Evolutionary conservation across 1,139 yeast genomes (phyloP), one percentile per base, ranked within the genome.

Genomic region (Wickerhamomyces sp.): DNA sequence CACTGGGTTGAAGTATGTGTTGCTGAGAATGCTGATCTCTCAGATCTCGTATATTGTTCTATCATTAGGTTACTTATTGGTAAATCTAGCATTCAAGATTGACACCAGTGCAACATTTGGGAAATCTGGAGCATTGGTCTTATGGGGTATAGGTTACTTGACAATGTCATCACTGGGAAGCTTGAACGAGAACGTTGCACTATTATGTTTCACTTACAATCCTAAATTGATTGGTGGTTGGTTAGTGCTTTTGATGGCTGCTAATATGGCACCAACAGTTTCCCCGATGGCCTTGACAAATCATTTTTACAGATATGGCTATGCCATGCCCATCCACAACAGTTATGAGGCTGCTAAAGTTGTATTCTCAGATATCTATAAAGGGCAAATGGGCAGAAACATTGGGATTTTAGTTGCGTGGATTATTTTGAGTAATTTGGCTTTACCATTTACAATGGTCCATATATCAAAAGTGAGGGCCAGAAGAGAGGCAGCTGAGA

Each of bases 271-370:
- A 0, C 77, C 84, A 5, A 74, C 86, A 0, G 78, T 80, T 56
- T 72, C 77, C 33, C 79, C 90, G 0, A 60, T 82, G 53, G 79
- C 68, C 1, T 61, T 84, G 41, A 62, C 69, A 39, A 79, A 81
- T 7, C 57, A 60, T 27, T 79, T 83, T 49, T 84, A 71, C 63
- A 64, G 79, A 37, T 80, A 76, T 59, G 89, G 90, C 1, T 80
- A 80, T 56, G 83, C 79, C 5, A 64, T 79, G 63, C 91, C 91
- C 0, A 72, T 84, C 56, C 76, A 74, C 58, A 79, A 81, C 53
- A 75, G 78, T 1, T 73, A 71, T 41, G 81, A 77, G 46, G 68
- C 78, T 27, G 67, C 71, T 52, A 75, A 75, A 55, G 82, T 82
- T 11, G 71, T 82, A 14, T 71, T 83, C 49, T 76, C 78, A 53